Conservation (phyloP, 805 yeast genomes). For the Yamadazyma olivae region DNA sequence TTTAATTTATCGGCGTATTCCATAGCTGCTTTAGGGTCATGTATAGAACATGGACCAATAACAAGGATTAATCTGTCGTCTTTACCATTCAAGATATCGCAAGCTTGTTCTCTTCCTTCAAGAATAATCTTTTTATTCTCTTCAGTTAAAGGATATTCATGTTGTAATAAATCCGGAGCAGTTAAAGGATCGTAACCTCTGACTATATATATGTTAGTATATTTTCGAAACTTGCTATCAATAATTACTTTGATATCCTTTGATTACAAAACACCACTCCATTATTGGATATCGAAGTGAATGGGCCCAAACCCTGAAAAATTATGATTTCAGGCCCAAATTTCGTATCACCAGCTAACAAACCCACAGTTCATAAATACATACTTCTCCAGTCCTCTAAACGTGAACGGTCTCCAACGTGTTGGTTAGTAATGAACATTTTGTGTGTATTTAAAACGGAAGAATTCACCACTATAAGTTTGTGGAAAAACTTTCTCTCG, state of each 20-base stretch:
- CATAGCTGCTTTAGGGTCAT: constrained; percentile 88
- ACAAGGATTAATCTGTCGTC: constrained; percentile 85
- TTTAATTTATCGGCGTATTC: constrained; percentile 77
- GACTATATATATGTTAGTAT: constrained; percentile 21
- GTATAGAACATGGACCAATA: constrained; percentile 97
- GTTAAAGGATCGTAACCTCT: constrained; percentile 91
- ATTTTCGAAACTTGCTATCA: too few species aligned
- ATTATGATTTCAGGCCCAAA: too few species aligned
- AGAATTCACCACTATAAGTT: neutral
- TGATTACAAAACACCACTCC: too few species aligned
- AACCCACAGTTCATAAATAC: too few species aligned
- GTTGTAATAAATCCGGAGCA: constrained; percentile 87
- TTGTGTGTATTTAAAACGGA: too few species aligned
- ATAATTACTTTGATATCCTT: neutral
- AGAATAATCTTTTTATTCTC: constrained; percentile 60
- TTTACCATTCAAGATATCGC: constrained; percentile 65
- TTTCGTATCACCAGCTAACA: too few species aligned
- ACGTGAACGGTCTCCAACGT: constrained; percentile 79
- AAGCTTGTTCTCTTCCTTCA: constrained; percentile 75
- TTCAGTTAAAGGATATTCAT: constrained; percentile 69
- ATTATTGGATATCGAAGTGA: neutral
- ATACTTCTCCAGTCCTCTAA: constrained; percentile 52
- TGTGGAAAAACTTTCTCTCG: constrained; percentile 1
- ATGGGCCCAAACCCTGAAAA: neutral
- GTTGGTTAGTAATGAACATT: constrained; percentile 84